A percentile compares a stretch with the other conserved stretches of the same genome.
Evolutionary conservation across 2,329 filamentous ascomycete genomes (phyloP).

Genomic region (Chaetomiaceae sp.): DNA sequence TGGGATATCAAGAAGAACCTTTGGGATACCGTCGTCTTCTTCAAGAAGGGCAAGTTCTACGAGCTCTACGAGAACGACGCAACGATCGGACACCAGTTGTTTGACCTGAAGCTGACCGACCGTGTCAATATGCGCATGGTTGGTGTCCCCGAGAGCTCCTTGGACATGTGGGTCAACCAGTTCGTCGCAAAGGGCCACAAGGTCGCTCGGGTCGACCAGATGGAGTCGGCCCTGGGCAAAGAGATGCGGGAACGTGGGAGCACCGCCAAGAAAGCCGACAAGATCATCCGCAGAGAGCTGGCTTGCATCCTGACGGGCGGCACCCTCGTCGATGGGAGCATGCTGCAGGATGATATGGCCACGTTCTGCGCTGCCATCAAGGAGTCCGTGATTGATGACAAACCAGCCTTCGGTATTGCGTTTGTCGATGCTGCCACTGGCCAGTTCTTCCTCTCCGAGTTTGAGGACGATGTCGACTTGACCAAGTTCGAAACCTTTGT

Average conservation of each 20-base stretch:
- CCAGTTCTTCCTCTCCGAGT: conserved; percentile 89
- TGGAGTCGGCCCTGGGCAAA: conserved; percentile 91
- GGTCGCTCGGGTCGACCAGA: conserved; percentile 92
- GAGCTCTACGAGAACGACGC: conserved; percentile 98
- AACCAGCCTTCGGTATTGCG: conserved; percentile 82
- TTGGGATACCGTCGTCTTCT: conserved; percentile 97
- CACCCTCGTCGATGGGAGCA: conserved; percentile 89
- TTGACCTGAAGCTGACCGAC: conserved; percentile 96
- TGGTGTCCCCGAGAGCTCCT: conserved; percentile 87
- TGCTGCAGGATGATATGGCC: conserved; percentile 97
- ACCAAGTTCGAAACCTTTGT: conserved; percentile 97
- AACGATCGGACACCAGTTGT: conserved; percentile 90
- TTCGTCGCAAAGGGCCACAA: conserved; percentile 98
- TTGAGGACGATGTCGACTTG: conserved; percentile 84
- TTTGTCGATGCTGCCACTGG: conserved; percentile 96
- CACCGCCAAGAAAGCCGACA: conserved; percentile 71
- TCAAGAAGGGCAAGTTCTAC: conserved; percentile 99
- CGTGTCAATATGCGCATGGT: conserved; percentile 99
- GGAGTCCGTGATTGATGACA: conserved; percentile 65
- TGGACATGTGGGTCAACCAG: conserved; percentile 97
- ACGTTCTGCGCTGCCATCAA: conserved; percentile 96
- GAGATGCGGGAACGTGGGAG: conserved; percentile 94
- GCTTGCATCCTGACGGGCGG: conserved; percentile 87
- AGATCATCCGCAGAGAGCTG: conserved; percentile 87
- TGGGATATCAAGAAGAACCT: conserved; percentile 99